Evolutionary conservation across 2,329 filamentous ascomycete genomes (phyloP).

Genomic region (Chrysosporium queenslandicum): DNA sequence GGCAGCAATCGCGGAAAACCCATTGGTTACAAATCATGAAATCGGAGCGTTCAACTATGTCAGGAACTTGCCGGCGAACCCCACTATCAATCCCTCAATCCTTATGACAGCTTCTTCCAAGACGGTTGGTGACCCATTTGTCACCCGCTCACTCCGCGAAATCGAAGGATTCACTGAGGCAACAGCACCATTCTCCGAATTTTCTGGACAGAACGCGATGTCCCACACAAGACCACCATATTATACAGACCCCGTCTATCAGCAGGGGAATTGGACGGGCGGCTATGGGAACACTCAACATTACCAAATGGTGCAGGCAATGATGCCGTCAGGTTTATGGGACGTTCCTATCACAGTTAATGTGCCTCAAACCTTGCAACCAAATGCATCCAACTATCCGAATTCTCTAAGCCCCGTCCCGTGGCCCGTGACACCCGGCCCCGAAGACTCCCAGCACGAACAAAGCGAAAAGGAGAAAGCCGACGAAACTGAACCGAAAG

Average conservation of each 20-base stretch:
- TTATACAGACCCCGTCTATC: background rate
- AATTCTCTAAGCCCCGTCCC: background rate
- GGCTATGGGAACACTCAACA: background rate
- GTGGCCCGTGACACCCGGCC: constrained; percentile 3
- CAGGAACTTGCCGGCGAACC: background rate
- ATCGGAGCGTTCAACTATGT: background rate
- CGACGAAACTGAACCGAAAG: background rate
- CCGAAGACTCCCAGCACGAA: background rate
- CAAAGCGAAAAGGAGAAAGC: background rate
- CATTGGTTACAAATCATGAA: background rate
- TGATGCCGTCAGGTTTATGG: background rate
- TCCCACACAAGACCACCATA: background rate
- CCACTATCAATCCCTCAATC: background rate
- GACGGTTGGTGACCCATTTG: constrained; percentile 1
- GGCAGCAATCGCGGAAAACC: background rate
- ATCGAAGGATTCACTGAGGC: background rate
- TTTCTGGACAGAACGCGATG: background rate
- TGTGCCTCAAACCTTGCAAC: background rate
- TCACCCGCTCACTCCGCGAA: background rate
- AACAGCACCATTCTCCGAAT: background rate
- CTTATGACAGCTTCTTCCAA: background rate
- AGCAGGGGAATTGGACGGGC: background rate
- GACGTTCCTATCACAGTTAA: constrained; percentile 1
- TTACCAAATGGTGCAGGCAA: background rate
- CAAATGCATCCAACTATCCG: background rate